A percentile compares a stretch with the other conserved stretches of the same genome.
phyloP scores from a whole-genome alignment of 305 asterid species.

The Fraxinus dipetala region DNA sequence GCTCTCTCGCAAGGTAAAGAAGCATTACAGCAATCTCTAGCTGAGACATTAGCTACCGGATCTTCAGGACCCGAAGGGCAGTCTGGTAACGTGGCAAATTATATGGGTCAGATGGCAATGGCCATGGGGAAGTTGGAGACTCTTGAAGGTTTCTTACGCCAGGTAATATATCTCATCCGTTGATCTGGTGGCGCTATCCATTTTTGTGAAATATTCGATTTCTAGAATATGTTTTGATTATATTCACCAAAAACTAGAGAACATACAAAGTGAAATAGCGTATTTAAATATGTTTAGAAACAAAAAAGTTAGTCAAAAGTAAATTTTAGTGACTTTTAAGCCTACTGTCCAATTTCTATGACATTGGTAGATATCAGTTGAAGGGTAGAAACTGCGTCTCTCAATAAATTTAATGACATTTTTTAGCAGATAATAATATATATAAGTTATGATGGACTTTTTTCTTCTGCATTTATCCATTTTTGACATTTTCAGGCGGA shows the following conservation, averaged over 20 bases:
- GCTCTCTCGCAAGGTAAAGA: slow-evolving; percentile 80
- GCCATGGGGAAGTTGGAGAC: slow-evolving; percentile 82
- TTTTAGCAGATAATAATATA: not conserved
- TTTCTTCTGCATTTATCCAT: not conserved
- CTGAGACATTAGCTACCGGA: slow-evolving; percentile 64
- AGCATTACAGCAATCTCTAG: slow-evolving; percentile 60
- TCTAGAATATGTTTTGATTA: not conserved
- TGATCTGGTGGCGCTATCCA: not conserved
- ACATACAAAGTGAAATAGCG: not conserved
- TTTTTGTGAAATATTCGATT: not conserved
- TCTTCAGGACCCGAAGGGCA: slow-evolving; percentile 40
- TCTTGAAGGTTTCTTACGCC: slow-evolving; percentile 70
- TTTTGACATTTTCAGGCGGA: slow-evolving; percentile 44
- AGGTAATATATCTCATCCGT: slow-evolving; percentile 34
- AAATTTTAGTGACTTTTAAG: not conserved
- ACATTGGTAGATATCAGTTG: not conserved
- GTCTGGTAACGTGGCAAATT: slow-evolving; percentile 65
- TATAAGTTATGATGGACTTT: not conserved
- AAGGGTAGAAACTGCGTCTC: not conserved
- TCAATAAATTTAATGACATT: not conserved
- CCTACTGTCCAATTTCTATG: not conserved
- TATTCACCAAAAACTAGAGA: not conserved
- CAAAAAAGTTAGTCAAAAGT: not conserved
- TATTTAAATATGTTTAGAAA: not conserved
- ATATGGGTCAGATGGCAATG: slow-evolving; percentile 80